phyloP scores from a whole-genome alignment of 2,329 filamentous ascomycete species.

The Pyricularia pennisetigena region DNA sequence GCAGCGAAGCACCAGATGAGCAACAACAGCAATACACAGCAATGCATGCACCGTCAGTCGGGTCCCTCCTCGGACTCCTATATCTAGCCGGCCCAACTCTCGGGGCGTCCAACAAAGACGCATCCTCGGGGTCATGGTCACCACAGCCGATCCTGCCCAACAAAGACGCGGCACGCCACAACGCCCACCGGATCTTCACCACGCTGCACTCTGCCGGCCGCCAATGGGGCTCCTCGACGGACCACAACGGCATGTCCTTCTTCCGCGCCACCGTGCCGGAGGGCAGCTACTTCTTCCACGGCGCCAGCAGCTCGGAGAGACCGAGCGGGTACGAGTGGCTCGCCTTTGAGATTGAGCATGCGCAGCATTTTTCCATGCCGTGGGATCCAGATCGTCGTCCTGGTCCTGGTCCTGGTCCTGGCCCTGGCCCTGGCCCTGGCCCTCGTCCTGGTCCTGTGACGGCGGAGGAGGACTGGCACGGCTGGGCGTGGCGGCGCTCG shows the following conservation, averaged over 20 bases:
- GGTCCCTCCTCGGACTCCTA: neutral
- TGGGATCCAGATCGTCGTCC: neutral
- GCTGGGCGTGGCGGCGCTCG: neutral
- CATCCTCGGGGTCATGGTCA: neutral
- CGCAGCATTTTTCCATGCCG: constrained; percentile 47
- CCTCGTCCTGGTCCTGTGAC: too few species aligned
- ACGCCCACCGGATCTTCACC: constrained; percentile 62
- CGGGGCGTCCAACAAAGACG: too few species aligned
- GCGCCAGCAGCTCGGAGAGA: constrained; percentile 29
- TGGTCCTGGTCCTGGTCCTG: neutral
- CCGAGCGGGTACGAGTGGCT: constrained; percentile 49
- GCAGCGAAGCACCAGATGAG: neutral
- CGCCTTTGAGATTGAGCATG: constrained; percentile 69
- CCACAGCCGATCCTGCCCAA: constrained; percentile 17
- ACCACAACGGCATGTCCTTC: constrained; percentile 68
- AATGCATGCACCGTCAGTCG: neutral
- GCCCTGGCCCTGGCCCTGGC: too few species aligned
- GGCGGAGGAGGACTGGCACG: neutral
- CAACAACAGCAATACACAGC: neutral
- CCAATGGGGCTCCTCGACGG: constrained; percentile 62
- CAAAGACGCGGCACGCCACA: constrained; percentile 28
- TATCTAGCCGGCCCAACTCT: neutral
- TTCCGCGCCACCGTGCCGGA: constrained; percentile 56
- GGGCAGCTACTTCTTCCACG: constrained; percentile 60
- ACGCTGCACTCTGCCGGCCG: constrained; percentile 61